phyloP scores from a whole-genome alignment of 1,284 basidiomycete species.

The Sporisorium graminicola region DNA sequence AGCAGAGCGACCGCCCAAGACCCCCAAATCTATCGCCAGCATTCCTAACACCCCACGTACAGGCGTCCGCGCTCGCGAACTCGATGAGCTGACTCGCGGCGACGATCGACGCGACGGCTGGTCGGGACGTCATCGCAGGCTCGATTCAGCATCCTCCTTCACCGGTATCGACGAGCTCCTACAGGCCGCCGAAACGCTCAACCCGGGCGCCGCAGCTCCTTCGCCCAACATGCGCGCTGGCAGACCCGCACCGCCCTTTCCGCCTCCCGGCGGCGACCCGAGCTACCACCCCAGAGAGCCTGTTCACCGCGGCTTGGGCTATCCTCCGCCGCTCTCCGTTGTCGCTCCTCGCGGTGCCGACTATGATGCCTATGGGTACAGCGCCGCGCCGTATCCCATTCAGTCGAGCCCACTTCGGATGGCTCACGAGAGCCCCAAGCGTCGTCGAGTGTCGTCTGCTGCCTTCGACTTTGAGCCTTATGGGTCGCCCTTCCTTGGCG shows the following conservation, averaged over 20 bases:
- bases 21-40: constrained; percentile 40
- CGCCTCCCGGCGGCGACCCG: constrained; percentile 21
- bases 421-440: constrained; percentile 64
- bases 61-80: constrained; percentile 36
- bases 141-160: constrained; percentile 52
- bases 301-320: constrained; percentile 30
- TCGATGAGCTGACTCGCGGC: constrained; percentile 35
- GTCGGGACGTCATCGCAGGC: constrained; percentile 39
- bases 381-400: constrained; percentile 21
- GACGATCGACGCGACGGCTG: constrained; percentile 44
- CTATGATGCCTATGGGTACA: constrained; percentile 41
- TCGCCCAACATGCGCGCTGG: constrained; percentile 33
- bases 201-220: constrained; percentile 48
- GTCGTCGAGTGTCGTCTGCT: constrained; percentile 58
- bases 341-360: constrained; percentile 28
- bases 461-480: constrained; percentile 55
- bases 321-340: constrained; percentile 36
- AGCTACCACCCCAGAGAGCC: constrained; percentile 35
- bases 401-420: constrained; percentile 49
- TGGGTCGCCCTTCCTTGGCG: constrained; percentile 48
- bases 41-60: constrained; percentile 44
- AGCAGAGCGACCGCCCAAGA: constrained; percentile 46
- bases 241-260: constrained; percentile 23
- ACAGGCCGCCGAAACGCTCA: constrained; percentile 67
- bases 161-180: constrained; percentile 68